Evolutionary conservation across 805 yeast species (phyloP).

Genomic region (Schwanniomyces yamadae): DNA sequence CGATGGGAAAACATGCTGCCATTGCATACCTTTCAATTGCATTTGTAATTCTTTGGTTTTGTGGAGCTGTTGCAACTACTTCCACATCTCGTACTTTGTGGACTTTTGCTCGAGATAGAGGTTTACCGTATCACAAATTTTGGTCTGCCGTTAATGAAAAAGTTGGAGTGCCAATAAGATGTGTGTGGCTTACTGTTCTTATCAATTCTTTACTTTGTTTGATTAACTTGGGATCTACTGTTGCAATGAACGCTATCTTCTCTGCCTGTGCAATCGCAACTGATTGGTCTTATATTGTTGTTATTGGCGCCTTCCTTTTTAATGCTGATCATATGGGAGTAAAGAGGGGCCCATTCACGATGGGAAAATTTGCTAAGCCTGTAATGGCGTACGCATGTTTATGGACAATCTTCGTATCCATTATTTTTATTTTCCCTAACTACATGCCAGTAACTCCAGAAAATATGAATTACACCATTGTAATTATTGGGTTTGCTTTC

Average conservation of each 20-base stretch:
- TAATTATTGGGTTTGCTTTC: not conserved
- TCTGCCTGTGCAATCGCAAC: conserved; percentile 3
- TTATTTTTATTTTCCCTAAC: conserved; percentile 2
- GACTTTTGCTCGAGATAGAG: conserved; percentile 4
- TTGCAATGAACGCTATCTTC: conserved; percentile 2
- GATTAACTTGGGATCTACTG: conserved; percentile 3
- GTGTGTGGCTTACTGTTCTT: conserved; percentile 2
- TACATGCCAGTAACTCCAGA: conserved; percentile 2
- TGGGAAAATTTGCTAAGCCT: conserved; percentile 1
- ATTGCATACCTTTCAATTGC: conserved; percentile 1
- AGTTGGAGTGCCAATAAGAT: conserved; percentile 1
- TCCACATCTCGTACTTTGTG: conserved; percentile 1
- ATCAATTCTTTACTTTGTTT: not conserved
- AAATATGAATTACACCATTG: conserved; percentile 2
- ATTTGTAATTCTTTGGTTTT: conserved; percentile 2
- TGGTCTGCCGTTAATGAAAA: conserved; percentile 2
- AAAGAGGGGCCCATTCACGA: not conserved
- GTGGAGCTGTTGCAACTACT: conserved; percentile 3
- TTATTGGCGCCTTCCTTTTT: conserved; percentile 1
- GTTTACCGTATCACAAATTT: conserved; percentile 1
- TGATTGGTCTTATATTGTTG: conserved; percentile 2
- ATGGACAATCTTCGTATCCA: conserved; percentile 2
- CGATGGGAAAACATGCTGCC: conserved; percentile 3
- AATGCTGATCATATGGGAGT: conserved; percentile 1
- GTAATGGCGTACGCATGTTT: conserved; percentile 2